A percentile compares a stretch with the other conserved stretches of the same genome.
phyloP scores from a whole-genome alignment of 2,329 filamentous ascomycete species.

The Colletotrichum truncatum region DNA sequence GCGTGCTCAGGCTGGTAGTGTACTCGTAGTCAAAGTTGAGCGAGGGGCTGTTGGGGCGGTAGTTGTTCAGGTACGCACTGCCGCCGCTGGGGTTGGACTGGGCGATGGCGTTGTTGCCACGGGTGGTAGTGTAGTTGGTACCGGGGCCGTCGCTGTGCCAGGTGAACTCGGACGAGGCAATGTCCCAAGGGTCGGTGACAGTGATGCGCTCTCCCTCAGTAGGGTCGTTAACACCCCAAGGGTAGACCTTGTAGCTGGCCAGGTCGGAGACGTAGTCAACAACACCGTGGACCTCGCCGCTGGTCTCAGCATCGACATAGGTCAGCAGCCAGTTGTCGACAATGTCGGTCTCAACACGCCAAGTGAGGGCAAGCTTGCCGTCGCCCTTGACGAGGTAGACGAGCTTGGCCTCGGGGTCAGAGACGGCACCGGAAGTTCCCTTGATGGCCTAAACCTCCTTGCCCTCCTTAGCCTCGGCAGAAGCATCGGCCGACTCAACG shows the following conservation, averaged over 20 bases:
- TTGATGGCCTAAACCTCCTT: conserved; percentile 47
- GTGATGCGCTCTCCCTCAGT: conserved; percentile 50
- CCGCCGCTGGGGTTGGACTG: conserved; percentile 57
- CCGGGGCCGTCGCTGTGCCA: conserved; percentile 59
- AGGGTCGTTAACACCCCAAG: conserved; percentile 62
- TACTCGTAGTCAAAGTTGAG: conserved; percentile 53
- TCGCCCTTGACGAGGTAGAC: conserved; percentile 59
- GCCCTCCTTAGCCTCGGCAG: conserved; percentile 37
- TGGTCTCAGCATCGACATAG: conserved; percentile 58
- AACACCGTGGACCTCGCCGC: conserved; percentile 54
- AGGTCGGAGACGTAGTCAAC: conserved; percentile 61
- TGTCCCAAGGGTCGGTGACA: conserved; percentile 54
- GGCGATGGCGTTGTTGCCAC: conserved; percentile 63
- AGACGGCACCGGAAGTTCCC: conserved; percentile 53
- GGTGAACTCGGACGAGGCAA: conserved; percentile 52
- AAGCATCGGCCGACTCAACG: conserved; percentile 37
- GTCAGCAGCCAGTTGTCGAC: conserved; percentile 60
- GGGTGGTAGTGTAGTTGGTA: conserved; percentile 53
- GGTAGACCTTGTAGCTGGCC: conserved; percentile 59
- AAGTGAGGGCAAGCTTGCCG: conserved; percentile 54
- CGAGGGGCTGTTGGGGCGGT: conserved; percentile 49
- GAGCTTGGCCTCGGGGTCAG: conserved; percentile 58
- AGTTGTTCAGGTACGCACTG: conserved; percentile 36
- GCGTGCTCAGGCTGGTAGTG: conserved; percentile 39
- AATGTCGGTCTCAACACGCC: conserved; percentile 63